Evolutionary conservation across 495 filamentous ascomycete species (phyloP).

Genomic region (Podospora appendiculata): DNA sequence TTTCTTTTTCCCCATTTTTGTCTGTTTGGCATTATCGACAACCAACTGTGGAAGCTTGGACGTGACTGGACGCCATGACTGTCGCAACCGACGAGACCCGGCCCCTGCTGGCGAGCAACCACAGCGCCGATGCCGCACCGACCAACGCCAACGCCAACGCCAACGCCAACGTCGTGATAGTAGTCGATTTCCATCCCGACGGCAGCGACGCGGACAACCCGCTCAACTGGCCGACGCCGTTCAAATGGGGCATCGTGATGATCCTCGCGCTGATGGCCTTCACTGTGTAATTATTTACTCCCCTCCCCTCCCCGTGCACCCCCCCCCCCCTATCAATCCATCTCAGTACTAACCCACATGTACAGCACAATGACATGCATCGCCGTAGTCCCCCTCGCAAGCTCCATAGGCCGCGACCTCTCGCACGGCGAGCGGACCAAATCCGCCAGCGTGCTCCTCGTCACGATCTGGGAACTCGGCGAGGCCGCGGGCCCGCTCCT

Average conservation of each 20-base stretch:
- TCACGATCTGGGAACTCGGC: conserved; percentile 52
- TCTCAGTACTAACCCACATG: background rate
- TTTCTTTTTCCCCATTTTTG: too few relatives aligned
- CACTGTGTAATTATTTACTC: conserved; percentile 36
- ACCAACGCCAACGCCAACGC: background rate
- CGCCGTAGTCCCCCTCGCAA: conserved; percentile 44
- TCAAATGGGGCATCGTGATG: conserved; percentile 41
- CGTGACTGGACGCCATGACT: too few relatives aligned
- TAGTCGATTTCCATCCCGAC: conserved; percentile 37
- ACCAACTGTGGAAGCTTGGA: too few relatives aligned
- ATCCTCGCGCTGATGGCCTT: conserved; percentile 45
- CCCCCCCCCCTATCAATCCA: background rate
- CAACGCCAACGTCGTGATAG: background rate
- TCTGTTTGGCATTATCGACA: too few relatives aligned
- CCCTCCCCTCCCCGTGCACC: background rate
- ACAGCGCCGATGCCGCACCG: background rate
- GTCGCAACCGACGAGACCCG: background rate
- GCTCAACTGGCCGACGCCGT: conserved; percentile 40
- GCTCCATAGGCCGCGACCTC: conserved; percentile 41
- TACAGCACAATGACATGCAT: conserved; percentile 50
- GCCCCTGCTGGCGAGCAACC: background rate
- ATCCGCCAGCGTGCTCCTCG: conserved; percentile 41
- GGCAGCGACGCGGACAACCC: conserved; percentile 45
- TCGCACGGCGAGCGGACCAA: conserved; percentile 26
- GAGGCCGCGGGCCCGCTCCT: conserved; percentile 50